These are phyloP conservation scores for Paramecium pentaurelia DNA, from an alignment of 73 alveolate genomes.

Conservation along the genomic window DNA sequence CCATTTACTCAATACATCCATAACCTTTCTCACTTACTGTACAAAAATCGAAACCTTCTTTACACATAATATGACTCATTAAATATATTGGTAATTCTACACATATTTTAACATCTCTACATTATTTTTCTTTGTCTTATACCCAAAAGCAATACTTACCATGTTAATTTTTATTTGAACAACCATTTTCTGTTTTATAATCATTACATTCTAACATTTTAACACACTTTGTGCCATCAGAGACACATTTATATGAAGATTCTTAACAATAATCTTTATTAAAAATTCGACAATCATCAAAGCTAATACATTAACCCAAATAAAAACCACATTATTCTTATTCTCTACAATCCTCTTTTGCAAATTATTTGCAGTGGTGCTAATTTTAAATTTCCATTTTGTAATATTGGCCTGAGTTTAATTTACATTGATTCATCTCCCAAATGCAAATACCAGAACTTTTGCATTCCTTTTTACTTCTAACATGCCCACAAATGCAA, in stretches of 20 bases:
- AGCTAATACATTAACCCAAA: neutral
- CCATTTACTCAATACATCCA: neutral
- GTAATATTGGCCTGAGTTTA: neutral
- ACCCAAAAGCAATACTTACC: neutral
- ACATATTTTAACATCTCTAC: neutral
- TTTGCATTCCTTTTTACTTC: neutral
- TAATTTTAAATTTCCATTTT: no score
- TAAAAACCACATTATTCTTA: neutral
- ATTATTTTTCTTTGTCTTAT: no score
- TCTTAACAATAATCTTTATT: neutral
- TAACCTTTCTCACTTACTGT: neutral
- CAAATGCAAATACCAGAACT: neutral
- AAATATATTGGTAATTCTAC: neutral
- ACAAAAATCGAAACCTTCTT: neutral
- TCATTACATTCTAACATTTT: neutral
- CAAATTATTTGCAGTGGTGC: neutral
- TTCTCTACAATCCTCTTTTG: neutral
- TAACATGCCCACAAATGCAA: neutral
- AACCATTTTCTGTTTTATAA: neutral
- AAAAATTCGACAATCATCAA: neutral
- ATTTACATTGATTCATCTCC: neutral
- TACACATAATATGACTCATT: neutral
- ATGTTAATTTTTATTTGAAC: neutral
- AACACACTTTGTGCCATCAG: neutral
- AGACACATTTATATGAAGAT: neutral